Percentiles rank a stretch among this genome's conserved stretches.
Evolutionary conservation across 163 green algal species (phyloP).

Genomic region (Chlamydomonas reinhardtii): DNA sequence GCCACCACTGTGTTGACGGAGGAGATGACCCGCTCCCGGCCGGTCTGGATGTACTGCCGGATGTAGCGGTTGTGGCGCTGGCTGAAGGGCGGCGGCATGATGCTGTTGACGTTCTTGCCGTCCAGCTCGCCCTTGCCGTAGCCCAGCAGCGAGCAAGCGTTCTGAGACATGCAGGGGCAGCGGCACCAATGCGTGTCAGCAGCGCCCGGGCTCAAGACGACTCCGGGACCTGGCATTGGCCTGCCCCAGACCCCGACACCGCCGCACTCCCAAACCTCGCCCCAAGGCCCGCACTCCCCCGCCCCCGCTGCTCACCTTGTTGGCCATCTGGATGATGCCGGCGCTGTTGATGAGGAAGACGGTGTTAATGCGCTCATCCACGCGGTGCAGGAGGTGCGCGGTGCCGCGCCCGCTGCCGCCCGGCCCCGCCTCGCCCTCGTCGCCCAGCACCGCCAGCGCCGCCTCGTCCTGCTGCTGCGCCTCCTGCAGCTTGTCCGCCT

Average conservation of each 20-base stretch:
- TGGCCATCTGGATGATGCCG: constrained; percentile 57
- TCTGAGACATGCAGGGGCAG: constrained; percentile 15
- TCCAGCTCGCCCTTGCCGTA: constrained; percentile 69
- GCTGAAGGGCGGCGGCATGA: constrained; percentile 65
- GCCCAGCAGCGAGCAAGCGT: constrained; percentile 50
- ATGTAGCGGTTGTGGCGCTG: constrained; percentile 70
- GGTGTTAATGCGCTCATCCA: constrained; percentile 6
- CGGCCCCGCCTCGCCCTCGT: neutral
- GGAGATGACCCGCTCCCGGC: constrained; percentile 32
- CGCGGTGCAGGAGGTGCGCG: constrained; percentile 33
- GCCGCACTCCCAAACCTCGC: too few species aligned
- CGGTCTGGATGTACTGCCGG: constrained; percentile 57
- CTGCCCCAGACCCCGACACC: too few species aligned
- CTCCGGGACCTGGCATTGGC: too few species aligned
- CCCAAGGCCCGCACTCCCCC: too few species aligned
- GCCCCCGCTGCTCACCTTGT: constrained; percentile 19
- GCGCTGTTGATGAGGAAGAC: constrained; percentile 16
- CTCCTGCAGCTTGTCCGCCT: constrained; percentile 67
- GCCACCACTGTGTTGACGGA: constrained; percentile 53
- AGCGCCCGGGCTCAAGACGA: too few species aligned
- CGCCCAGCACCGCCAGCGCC: constrained; percentile 35
- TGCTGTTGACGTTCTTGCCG: constrained; percentile 69
- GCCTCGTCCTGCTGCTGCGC: constrained; percentile 52
- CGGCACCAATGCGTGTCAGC: too few species aligned
- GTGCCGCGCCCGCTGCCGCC: neutral